A percentile compares a stretch with the other conserved stretches of the same genome.
phyloP scores from a whole-genome alignment of 495 filamentous ascomycete genomes.

The Cetradonia linearis region DNA sequence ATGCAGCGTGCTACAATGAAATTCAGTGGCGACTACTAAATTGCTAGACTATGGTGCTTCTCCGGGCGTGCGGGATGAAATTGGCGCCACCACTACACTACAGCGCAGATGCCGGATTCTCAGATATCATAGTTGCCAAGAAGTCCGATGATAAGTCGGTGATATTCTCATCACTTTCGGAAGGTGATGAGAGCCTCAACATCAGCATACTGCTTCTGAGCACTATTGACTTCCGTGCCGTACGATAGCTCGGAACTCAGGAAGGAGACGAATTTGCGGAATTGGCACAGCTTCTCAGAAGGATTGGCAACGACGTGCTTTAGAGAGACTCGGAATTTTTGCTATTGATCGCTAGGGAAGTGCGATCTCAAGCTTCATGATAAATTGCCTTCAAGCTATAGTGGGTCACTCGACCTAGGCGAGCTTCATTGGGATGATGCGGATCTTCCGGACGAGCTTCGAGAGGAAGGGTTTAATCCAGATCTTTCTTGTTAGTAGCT shows the following conservation, averaged over 20 bases:
- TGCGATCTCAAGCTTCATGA: not conserved
- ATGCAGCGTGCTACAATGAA: not conserved
- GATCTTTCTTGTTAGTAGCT: no score
- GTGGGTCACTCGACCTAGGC: not conserved
- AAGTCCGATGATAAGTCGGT: not conserved
- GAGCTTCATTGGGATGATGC: not conserved
- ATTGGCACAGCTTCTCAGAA: not conserved
- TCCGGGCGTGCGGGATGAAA: rapidly evolving
- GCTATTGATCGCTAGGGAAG: rapidly evolving
- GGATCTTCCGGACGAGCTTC: not conserved
- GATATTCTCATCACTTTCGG: not conserved
- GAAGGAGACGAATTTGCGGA: not conserved
- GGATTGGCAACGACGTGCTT: not conserved
- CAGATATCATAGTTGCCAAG: no score
- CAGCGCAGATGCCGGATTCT: no score
- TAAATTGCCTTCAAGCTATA: not conserved
- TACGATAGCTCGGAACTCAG: not conserved
- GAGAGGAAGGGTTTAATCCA: no score
- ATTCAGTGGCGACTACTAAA: not conserved
- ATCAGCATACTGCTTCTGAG: not conserved
- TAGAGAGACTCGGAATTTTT: not conserved
- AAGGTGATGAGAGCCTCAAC: rapidly evolving
- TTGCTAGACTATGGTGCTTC: not conserved
- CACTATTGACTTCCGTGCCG: not conserved
- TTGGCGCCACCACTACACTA: not conserved